Conservation (phyloP, 257 asterid species). For the Catharanthus roseus region DNA sequence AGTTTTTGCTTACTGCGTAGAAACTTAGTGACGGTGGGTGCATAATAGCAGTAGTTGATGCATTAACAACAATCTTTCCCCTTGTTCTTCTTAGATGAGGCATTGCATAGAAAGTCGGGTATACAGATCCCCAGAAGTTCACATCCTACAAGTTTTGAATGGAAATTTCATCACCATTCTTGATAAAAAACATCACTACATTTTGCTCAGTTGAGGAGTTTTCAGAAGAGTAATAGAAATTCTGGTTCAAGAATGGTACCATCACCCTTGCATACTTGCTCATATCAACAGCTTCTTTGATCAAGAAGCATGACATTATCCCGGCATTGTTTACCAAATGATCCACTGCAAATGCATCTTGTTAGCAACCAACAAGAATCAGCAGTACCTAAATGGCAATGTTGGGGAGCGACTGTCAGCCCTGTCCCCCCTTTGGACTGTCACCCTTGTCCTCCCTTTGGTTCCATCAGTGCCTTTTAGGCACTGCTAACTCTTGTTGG, state of each 20-base stretch:
- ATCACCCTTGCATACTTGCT: conserved; percentile 9
- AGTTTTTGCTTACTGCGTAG: not conserved
- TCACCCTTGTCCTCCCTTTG: too few species aligned
- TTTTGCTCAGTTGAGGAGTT: not conserved
- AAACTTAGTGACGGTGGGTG: not conserved
- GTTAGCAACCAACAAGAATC: not conserved
- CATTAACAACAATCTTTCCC: not conserved
- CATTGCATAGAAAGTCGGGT: not conserved
- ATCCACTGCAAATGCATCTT: conserved; percentile 47
- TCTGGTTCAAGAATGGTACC: conserved; percentile 1
- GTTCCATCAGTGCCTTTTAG: too few species aligned
- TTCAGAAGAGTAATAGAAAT: not conserved
- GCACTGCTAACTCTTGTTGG: too few species aligned
- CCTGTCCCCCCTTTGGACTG: too few species aligned
- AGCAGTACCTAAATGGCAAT: not conserved
- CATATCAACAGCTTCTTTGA: conserved; percentile 39
- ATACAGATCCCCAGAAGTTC: conserved; percentile 12
- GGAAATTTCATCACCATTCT: not conserved
- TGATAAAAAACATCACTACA: too few species aligned
- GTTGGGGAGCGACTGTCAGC: too few species aligned
- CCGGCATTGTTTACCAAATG: conserved; percentile 59
- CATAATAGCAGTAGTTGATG: not conserved
- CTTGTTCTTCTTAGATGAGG: not conserved
- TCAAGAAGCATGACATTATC: conserved; percentile 27
- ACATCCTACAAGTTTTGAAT: conserved; percentile 13